Conservation (phyloP, 1,139 yeast species). For the Taiozyma sp. region DNA sequence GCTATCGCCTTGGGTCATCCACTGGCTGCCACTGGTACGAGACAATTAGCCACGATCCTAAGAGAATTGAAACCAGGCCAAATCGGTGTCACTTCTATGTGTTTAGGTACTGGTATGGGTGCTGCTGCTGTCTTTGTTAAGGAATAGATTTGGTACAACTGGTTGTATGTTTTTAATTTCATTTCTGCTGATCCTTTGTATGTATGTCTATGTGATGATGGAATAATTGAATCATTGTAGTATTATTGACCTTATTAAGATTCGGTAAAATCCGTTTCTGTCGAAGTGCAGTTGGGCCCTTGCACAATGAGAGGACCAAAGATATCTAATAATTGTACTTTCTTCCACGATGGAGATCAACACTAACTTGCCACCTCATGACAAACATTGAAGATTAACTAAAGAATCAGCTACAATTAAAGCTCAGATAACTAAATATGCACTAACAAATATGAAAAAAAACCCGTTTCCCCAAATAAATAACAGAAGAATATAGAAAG, state of each 20-base stretch:
- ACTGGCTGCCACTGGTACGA: constrained; percentile 92
- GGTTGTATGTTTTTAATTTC: not conserved
- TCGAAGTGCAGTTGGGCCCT: too few relatives aligned
- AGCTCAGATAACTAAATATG: not conserved
- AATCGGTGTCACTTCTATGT: constrained; percentile 91
- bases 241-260: too few relatives aligned
- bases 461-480: not conserved
- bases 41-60: constrained; percentile 86
- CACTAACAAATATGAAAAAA: not conserved
- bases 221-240: too few relatives aligned
- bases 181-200: not conserved
- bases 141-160: constrained; percentile 36
- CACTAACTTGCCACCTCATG: too few relatives aligned
- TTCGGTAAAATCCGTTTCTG: too few relatives aligned
- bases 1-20: constrained; percentile 98
- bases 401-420: not conserved
- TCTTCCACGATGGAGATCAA: too few relatives aligned
- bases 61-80: constrained; percentile 77
- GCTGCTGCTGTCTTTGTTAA: constrained; percentile 84
- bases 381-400: too few relatives aligned
- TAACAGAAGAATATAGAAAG: not conserved
- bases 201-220: not conserved
- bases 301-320: too few relatives aligned
- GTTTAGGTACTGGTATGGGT: constrained; percentile 98
- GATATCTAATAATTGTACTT: too few relatives aligned